phyloP scores from a whole-genome alignment of 179 eudicot species.

The Silene noctiflora region DNA sequence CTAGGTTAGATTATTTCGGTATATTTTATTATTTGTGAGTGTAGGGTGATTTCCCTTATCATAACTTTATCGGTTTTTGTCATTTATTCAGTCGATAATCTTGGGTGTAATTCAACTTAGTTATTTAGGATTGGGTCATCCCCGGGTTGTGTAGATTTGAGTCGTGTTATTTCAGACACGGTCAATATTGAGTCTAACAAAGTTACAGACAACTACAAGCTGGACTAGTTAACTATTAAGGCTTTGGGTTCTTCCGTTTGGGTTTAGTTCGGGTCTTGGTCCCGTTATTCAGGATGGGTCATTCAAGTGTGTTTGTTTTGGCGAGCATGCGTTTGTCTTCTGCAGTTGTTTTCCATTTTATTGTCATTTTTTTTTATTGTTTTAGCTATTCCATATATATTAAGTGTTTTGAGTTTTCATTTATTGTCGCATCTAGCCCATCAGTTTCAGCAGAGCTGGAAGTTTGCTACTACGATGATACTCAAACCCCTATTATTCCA shows the following conservation, averaged over 20 bases:
- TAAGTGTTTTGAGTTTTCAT: conserved; percentile 5
- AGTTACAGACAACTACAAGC: neutral
- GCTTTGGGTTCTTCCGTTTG: neutral
- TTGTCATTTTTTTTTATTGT: neutral
- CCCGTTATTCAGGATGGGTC: neutral
- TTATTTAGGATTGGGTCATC: neutral
- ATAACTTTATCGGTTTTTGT: neutral
- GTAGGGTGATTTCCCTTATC: neutral
- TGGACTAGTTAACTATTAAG: neutral
- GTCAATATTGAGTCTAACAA: conserved; percentile 1
- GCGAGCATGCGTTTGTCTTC: neutral
- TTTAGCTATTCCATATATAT: neutral
- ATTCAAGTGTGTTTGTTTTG: neutral
- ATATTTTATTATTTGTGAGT: neutral
- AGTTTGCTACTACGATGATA: conserved; percentile 36
- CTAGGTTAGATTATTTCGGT: neutral
- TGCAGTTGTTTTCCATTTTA: neutral
- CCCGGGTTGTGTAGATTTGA: neutral
- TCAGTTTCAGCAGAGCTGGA: conserved; percentile 28
- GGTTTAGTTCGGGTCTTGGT: neutral
- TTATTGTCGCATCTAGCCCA: conserved; percentile 36
- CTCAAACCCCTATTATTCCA: conserved; percentile 42
- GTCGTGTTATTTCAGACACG: neutral
- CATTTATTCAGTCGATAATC: neutral
- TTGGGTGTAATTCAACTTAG: neutral